Conservation (phyloP, 1,139 yeast genomes). For the Lodderomyces margitis region DNA sequence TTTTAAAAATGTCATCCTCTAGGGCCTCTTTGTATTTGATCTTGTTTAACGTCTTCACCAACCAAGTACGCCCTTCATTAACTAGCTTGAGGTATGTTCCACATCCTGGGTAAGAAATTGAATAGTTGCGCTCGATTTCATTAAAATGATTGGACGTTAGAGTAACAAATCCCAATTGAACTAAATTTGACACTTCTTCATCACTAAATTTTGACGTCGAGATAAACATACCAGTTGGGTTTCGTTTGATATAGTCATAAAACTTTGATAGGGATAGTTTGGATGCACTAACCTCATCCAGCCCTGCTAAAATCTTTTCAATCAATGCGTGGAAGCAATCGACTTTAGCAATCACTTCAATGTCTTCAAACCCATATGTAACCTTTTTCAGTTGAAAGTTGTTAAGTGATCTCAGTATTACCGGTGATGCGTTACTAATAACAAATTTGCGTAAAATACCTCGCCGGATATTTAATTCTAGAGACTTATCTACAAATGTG, state of each 20-base stretch:
- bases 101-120: conserved; percentile 59
- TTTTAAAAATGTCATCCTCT: conserved; percentile 47
- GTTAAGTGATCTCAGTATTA: conserved; percentile 38
- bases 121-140: conserved; percentile 46
- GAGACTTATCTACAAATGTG: conserved; percentile 43
- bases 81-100: conserved; percentile 55
- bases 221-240: conserved; percentile 35
- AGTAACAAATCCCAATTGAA: conserved; percentile 55
- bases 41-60: conserved; percentile 42
- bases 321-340: conserved; percentile 23
- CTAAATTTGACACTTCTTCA: conserved; percentile 34
- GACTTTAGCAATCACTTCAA: conserved; percentile 35
- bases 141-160: conserved; percentile 49
- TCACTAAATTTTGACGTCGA: conserved; percentile 24
- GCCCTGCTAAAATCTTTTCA: conserved; percentile 9
- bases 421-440: conserved; percentile 46
- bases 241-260: conserved; percentile 20
- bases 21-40: conserved; percentile 51
- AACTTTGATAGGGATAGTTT: conserved; percentile 20
- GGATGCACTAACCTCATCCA: conserved; percentile 4
- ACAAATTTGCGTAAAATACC: conserved; percentile 39
- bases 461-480: conserved; percentile 34
- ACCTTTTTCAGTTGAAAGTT: conserved; percentile 34
- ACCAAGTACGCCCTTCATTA: conserved; percentile 48
- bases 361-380: conserved; percentile 46